Evolutionary conservation across 2,329 filamentous ascomycete genomes (phyloP).

Genomic region (Venturia effusa): DNA sequence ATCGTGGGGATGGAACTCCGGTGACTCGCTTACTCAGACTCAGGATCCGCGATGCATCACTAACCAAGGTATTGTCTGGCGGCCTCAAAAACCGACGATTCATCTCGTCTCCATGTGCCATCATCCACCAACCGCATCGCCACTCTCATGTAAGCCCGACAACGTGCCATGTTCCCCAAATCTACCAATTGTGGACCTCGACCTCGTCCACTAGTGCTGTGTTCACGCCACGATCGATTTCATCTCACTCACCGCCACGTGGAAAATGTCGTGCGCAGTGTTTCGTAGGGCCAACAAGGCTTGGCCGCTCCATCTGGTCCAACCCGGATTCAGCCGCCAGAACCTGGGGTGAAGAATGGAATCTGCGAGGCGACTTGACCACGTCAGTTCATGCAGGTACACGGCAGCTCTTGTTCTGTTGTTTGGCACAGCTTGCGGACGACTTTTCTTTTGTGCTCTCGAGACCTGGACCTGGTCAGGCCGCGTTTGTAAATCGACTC

Average conservation of each 20-base stretch:
- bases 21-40: background rate
- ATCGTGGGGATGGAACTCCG: background rate
- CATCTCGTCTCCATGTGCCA: background rate
- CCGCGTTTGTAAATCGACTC: background rate
- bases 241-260: constrained; percentile 3
- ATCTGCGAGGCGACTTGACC: background rate
- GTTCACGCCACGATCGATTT: background rate
- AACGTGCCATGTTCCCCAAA: background rate
- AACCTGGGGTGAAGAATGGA: background rate
- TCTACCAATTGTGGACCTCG: background rate
- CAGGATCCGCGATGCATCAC: background rate
- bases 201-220: background rate
- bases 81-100: background rate
- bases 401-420: background rate
- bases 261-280: constrained; percentile 1
- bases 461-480: background rate
- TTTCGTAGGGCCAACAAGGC: background rate
- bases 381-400: background rate
- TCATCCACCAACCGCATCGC: background rate
- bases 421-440: background rate
- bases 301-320: background rate
- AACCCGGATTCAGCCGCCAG: background rate
- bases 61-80: background rate
- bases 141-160: background rate
- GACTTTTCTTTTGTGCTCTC: background rate